Evolutionary conservation across 1,284 basidiomycete species (phyloP), one percentile per base, ranked within the genome.

Genomic region (Psilocybe mexicana): DNA sequence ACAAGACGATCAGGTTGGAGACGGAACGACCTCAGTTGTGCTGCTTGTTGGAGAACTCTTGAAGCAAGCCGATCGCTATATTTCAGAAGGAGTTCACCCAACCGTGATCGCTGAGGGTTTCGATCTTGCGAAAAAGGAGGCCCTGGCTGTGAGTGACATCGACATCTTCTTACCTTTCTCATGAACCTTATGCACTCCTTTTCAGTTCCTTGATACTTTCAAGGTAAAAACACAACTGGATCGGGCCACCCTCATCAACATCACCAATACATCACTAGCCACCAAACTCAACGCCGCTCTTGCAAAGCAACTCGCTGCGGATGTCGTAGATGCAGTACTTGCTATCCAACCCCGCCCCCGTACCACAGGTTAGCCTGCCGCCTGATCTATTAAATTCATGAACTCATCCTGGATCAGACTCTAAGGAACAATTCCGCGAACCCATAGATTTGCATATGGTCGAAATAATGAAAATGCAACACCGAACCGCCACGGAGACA

Each of bases 381-480:
- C 65, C 63, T 64, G 33, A 61, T 25, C 58, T 12, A 56, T 59
- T 40, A 12, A 65, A 57, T 57, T 61, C 60, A 48, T 52, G 53
- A 59, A 60, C 59, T 67, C 58, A 64, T 64, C 62, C 59, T 33
- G 61, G 59, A 57, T 49, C 61, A 90, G 86, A 82, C 61, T 74
- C 81, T 18, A 74, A 80, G 63, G 86, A 87, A 65, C 84, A 88
- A 67, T 89, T 84, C 79, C 82, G 82, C 55, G 87, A 94, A 67
- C 95, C 96, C 47, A 97, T 99, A 71, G 97, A 99, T 78, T 79
- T 99, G 62, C 96, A 99, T 79, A 99, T 99, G 97, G 83, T 99
- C 57, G 97, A 99, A 76, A 90, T 99, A 67, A 99, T 99, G 96
- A 99, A 99, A 82, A 99, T 99, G 97, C 96, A 98, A 75, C 97